A percentile compares a stretch with the other conserved stretches of the same genome.
phyloP scores from a whole-genome alignment of 1,284 basidiomycete species.

The Fomes fomentarius region DNA sequence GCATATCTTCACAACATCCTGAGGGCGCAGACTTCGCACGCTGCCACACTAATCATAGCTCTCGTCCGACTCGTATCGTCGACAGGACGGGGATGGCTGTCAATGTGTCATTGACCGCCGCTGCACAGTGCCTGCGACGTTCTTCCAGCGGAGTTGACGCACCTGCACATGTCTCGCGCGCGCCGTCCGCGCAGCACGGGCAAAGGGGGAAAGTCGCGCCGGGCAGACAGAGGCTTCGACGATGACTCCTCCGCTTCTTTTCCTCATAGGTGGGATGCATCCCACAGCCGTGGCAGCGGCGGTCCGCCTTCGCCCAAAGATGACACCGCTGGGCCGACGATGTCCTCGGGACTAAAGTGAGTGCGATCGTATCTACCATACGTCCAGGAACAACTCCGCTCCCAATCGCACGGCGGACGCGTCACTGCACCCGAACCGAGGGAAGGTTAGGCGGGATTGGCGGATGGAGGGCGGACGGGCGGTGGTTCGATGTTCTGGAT shows the following conservation, averaged over 20 bases:
- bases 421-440: neutral
- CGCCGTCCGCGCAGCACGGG: neutral
- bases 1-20: too few species aligned
- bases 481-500: neutral
- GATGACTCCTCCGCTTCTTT: neutral
- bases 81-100: neutral
- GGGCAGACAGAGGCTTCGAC: too few species aligned
- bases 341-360: constrained; percentile 8
- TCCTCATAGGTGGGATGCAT: constrained; percentile 15
- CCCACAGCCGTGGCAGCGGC: constrained; percentile 23
- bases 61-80: too few species aligned
- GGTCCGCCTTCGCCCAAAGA: constrained; percentile 1
- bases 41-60: neutral
- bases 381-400: neutral
- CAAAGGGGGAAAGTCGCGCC: too few species aligned
- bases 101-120: neutral
- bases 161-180: neutral
- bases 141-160: neutral
- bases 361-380: constrained; percentile 5
- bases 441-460: neutral
- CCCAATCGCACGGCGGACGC: neutral
- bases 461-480: neutral
- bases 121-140: neutral
- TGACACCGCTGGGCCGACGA: neutral
- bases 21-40: neutral